Evolutionary conservation across 2,329 filamentous ascomycete genomes (phyloP).

Genomic region (Colletotrichum filicis): DNA sequence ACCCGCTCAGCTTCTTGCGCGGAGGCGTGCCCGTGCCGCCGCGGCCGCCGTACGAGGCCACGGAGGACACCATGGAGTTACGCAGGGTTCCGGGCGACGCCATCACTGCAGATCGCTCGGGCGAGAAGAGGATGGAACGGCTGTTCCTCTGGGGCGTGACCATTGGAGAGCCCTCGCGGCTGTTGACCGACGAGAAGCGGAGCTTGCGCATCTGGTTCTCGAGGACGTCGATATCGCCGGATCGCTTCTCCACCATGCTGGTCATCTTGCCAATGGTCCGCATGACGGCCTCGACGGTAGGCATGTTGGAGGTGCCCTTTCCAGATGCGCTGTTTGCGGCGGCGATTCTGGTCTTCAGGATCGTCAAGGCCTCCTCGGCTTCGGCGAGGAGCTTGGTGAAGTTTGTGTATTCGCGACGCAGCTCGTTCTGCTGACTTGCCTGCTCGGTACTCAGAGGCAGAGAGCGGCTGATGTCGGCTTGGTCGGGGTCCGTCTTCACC

Average conservation of each 20-base stretch:
- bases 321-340: constrained; percentile 62
- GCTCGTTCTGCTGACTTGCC: constrained; percentile 82
- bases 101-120: constrained; percentile 50
- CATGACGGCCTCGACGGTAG: constrained; percentile 91
- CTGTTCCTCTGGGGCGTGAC: constrained; percentile 50
- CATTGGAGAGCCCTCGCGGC: constrained; percentile 56
- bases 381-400: constrained; percentile 81
- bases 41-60: constrained; percentile 47
- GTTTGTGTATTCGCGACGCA: constrained; percentile 79
- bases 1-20: constrained; percentile 71
- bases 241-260: constrained; percentile 89
- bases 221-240: constrained; percentile 88
- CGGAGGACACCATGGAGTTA: constrained; percentile 54
- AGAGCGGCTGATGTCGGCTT: constrained; percentile 70
- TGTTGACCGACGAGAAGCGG: constrained; percentile 57
- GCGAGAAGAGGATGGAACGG: constrained; percentile 50
- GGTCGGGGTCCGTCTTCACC: constrained; percentile 74
- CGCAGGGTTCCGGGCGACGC: constrained; percentile 54
- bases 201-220: constrained; percentile 87
- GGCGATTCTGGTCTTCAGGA: constrained; percentile 83
- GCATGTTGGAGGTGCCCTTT: constrained; percentile 63
- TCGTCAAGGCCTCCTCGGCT: constrained; percentile 81
- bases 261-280: constrained; percentile 95
- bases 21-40: constrained; percentile 54
- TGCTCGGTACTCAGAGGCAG: constrained; percentile 88